Evolutionary conservation across 176 grass and related monocot genomes (phyloP).

Genomic region (Aegilops tauschii): DNA sequence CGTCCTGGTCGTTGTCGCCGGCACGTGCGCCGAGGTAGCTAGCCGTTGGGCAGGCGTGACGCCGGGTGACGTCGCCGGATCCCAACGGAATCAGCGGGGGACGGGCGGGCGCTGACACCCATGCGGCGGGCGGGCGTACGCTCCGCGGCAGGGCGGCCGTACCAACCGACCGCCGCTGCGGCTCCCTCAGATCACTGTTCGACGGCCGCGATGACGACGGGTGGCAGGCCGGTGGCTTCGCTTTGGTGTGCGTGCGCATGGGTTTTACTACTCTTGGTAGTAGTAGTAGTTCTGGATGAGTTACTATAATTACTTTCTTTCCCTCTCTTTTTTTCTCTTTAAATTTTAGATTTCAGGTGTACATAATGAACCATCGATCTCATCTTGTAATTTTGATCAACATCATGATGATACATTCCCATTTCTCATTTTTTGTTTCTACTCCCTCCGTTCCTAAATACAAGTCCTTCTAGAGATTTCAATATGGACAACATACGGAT

Average conservation of each 20-base stretch:
- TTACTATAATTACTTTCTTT: no score
- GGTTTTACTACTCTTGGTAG: not conserved
- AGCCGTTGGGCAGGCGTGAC: not conserved
- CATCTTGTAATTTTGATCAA: not conserved
- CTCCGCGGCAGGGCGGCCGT: not conserved
- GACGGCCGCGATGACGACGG: slow-evolving; percentile 1
- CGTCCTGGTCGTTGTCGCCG: not conserved
- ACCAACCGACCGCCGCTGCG: slow-evolving; percentile 15
- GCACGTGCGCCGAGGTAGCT: not conserved
- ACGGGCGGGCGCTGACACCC: slow-evolving; percentile 6
- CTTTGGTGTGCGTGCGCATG: not conserved
- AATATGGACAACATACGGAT: no score
- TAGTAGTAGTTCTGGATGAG: not conserved
- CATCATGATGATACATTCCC: not conserved
- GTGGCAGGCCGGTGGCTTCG: not conserved
- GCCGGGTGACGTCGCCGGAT: slow-evolving; percentile 28
- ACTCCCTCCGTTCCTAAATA: no score
- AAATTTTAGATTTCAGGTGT: not conserved
- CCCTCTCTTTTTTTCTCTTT: not conserved
- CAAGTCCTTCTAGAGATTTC: no score
- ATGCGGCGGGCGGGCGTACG: not conserved
- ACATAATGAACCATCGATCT: not conserved
- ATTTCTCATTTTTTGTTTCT: not conserved
- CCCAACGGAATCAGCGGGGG: slow-evolving; percentile 37
- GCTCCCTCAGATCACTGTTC: not conserved